Evolutionary conservation across 306 rosid species (phyloP).

Genomic region (Morella rubra): DNA sequence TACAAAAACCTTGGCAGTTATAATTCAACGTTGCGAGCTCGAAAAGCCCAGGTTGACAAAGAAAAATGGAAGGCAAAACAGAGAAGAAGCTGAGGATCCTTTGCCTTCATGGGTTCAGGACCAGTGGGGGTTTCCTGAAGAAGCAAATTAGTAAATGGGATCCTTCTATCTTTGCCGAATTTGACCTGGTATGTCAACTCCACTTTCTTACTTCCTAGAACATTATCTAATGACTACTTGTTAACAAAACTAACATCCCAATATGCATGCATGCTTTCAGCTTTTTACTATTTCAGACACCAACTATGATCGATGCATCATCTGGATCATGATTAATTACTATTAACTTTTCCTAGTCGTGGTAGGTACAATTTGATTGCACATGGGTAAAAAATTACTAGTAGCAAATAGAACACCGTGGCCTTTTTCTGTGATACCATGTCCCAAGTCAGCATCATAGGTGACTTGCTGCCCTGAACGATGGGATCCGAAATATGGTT

Average conservation of each 20-base stretch:
- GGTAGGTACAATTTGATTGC: too few species aligned
- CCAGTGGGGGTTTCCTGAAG: slow-evolving; percentile 70
- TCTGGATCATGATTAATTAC: too few species aligned
- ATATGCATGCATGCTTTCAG: neutral
- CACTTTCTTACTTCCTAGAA: neutral
- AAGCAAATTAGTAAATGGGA: slow-evolving; percentile 90
- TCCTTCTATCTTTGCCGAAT: slow-evolving; percentile 63
- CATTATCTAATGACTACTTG: neutral
- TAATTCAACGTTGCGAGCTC: neutral
- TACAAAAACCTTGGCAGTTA: neutral
- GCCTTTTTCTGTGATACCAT: too few species aligned
- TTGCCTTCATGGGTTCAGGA: slow-evolving; percentile 92
- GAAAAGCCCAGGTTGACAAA: neutral
- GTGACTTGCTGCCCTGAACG: too few species aligned
- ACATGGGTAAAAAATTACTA: too few species aligned
- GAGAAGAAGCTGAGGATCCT: slow-evolving; percentile 64
- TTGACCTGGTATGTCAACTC: slow-evolving; percentile 49
- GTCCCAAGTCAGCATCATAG: too few species aligned
- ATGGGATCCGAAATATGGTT: too few species aligned
- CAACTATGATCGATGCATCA: too few species aligned
- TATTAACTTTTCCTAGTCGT: too few species aligned
- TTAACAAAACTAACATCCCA: too few species aligned
- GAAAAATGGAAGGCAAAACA: slow-evolving; percentile 41
- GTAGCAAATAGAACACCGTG: too few species aligned
- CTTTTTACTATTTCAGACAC: neutral